Evolutionary conservation across 2,329 filamentous ascomycete species (phyloP).

Genomic region (Ascochyta fabae): DNA sequence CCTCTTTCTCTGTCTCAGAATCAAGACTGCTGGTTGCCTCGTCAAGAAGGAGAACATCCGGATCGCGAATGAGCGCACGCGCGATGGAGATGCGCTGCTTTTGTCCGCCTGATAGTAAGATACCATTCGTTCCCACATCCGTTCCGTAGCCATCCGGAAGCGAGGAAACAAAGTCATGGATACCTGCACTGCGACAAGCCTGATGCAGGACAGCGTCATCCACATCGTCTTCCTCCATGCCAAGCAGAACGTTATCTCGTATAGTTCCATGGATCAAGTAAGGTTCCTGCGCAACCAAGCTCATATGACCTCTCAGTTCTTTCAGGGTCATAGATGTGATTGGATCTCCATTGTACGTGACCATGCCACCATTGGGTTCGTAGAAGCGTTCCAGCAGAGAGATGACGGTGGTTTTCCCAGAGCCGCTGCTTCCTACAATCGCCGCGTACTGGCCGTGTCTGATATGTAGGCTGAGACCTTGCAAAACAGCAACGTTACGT

Average conservation of each 20-base stretch:
- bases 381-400: constrained; percentile 93
- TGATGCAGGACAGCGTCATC: constrained; percentile 53
- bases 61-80: constrained; percentile 68
- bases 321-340: constrained; percentile 49
- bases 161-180: constrained; percentile 40
- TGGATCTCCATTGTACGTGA: constrained; percentile 73
- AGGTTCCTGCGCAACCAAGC: constrained; percentile 59
- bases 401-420: constrained; percentile 91
- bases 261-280: constrained; percentile 54
- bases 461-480: constrained; percentile 52
- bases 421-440: constrained; percentile 73
- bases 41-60: constrained; percentile 63
- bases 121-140: constrained; percentile 53
- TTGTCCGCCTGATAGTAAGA: constrained; percentile 74
- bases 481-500: constrained; percentile 82
- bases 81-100: constrained; percentile 79
- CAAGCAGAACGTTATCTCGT: constrained; percentile 56
- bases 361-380: constrained; percentile 73
- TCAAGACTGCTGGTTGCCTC: constrained; percentile 68
- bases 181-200: constrained; percentile 57
- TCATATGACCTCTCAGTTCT: constrained; percentile 73
- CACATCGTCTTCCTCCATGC: constrained; percentile 50
- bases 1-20: constrained; percentile 69
- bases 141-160: constrained; percentile 41
- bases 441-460: constrained; percentile 61